Evolutionary conservation across 306 rosid genomes (phyloP).

Genomic region (Rosa rugosa): DNA sequence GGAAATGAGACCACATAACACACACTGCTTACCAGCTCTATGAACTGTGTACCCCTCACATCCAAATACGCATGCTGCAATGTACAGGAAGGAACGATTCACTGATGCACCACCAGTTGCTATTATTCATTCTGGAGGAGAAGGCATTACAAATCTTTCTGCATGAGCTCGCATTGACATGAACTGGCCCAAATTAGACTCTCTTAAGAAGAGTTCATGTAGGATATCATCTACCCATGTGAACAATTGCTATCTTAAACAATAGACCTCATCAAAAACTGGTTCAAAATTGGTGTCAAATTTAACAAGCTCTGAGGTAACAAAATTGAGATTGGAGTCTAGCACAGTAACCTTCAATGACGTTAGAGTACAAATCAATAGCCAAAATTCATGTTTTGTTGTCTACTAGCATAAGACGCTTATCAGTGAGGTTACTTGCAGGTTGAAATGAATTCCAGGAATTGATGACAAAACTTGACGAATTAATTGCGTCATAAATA

Average conservation of each 20-base stretch:
- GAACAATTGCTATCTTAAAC: conserved; percentile 9
- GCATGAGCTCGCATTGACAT: conserved; percentile 92
- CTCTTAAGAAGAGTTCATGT: conserved; percentile 1
- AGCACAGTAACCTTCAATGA: no score
- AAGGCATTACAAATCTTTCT: conserved; percentile 94
- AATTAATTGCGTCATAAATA: no score
- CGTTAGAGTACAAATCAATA: no score
- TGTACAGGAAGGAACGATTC: conserved; percentile 58
- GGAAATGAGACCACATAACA: not conserved
- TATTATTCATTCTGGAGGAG: conserved; percentile 80
- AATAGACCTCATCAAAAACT: conserved; percentile 73
- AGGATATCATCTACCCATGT: conserved; percentile 15
- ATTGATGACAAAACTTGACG: no score
- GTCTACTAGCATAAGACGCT: no score
- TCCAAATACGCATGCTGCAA: conserved; percentile 81
- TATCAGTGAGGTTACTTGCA: no score
- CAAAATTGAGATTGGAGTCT: no score
- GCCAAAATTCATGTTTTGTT: no score
- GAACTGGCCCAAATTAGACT: conserved; percentile 53
- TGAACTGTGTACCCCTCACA: conserved; percentile 80
- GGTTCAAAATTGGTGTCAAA: conserved; percentile 25
- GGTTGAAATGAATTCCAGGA: no score
- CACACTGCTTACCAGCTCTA: conserved; percentile 63
- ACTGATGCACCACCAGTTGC: conserved; percentile 96
- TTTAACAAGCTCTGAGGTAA: no score